These are phyloP conservation scores for Fusarium metavorans DNA, from an alignment of 2,329 filamentous ascomycete species.

Conservation along the genomic window DNA sequence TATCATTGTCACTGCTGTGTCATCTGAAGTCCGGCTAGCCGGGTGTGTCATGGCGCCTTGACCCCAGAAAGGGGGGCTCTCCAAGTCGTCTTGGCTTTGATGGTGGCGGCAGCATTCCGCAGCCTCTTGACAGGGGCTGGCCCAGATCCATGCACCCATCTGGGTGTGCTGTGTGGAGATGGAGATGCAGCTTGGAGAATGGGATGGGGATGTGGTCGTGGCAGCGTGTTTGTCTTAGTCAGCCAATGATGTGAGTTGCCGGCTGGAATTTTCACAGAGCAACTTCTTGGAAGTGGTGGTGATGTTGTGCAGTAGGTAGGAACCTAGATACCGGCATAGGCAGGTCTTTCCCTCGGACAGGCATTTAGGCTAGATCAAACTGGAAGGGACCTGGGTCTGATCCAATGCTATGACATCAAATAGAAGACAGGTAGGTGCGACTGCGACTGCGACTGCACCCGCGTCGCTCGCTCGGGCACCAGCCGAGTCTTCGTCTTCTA, in stretches of 20 bases:
- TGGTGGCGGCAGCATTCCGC: constrained; percentile 47
- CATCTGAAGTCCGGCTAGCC: constrained; percentile 26
- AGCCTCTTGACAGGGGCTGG: constrained; percentile 40
- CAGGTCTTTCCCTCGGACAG: not conserved
- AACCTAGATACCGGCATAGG: not conserved
- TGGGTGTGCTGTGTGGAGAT: constrained; percentile 16
- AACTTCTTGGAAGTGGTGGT: not conserved
- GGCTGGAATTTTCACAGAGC: not conserved
- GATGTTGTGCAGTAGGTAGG: not conserved
- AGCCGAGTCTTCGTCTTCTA: not conserved
- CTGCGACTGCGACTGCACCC: not conserved
- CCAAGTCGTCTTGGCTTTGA: constrained; percentile 36
- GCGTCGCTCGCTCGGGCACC: not conserved
- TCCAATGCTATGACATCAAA: not conserved
- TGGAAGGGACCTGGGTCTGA: not conserved
- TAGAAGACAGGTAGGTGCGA: not conserved
- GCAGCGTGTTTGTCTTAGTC: not conserved
- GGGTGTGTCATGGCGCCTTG: constrained; percentile 32
- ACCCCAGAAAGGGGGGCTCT: constrained; percentile 44
- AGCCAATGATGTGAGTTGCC: not conserved
- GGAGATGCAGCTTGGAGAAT: not conserved
- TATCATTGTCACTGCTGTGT: constrained; percentile 22
- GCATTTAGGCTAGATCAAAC: not conserved
- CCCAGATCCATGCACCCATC: constrained; percentile 34
- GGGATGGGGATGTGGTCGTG: not conserved